Evolutionary conservation across 352 stramenopile species (phyloP).

Genomic region (Phytophthora tentaculata): DNA sequence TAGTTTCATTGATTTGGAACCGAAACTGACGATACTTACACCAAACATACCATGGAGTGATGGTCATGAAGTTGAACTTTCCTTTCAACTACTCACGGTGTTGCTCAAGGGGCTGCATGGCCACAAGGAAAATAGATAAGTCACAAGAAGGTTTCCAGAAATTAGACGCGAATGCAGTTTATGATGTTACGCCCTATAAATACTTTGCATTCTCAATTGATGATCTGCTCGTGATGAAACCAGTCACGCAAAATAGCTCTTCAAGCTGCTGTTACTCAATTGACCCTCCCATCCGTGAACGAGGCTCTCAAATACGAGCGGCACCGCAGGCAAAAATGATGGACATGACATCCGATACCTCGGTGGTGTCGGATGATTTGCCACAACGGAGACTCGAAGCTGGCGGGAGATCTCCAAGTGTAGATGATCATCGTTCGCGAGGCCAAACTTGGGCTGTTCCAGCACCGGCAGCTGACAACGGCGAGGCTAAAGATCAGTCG

Average conservation of each 20-base stretch:
- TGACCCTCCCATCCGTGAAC: background rate
- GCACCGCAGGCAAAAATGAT: constrained; percentile 43
- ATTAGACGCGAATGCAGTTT: background rate
- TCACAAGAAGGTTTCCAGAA: too few relatives aligned
- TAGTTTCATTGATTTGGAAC: too few relatives aligned
- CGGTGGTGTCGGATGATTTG: constrained; percentile 34
- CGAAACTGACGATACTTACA: constrained; percentile 6
- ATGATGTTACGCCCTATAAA: constrained; percentile 23
- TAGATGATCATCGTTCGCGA: background rate
- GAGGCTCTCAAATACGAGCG: background rate
- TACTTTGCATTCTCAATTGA: constrained; percentile 4
- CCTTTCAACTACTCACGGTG: too few relatives aligned
- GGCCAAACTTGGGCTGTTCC: constrained; percentile 30
- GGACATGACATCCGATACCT: constrained; percentile 45
- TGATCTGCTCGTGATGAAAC: constrained; percentile 14
- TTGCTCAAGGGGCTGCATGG: too few relatives aligned
- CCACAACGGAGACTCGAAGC: constrained; percentile 14
- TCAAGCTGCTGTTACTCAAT: constrained; percentile 1
- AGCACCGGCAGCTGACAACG: background rate
- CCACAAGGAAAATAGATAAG: too few relatives aligned
- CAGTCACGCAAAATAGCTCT: constrained; percentile 15
- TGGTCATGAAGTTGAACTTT: constrained; percentile 25
- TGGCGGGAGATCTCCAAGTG: constrained; percentile 8
- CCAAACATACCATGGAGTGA: constrained; percentile 15
- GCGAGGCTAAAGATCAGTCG: constrained; percentile 5